These are phyloP conservation scores for Fusarium succisae DNA, from an alignment of 2,329 filamentous ascomycete genomes.

Conservation along the genomic window DNA sequence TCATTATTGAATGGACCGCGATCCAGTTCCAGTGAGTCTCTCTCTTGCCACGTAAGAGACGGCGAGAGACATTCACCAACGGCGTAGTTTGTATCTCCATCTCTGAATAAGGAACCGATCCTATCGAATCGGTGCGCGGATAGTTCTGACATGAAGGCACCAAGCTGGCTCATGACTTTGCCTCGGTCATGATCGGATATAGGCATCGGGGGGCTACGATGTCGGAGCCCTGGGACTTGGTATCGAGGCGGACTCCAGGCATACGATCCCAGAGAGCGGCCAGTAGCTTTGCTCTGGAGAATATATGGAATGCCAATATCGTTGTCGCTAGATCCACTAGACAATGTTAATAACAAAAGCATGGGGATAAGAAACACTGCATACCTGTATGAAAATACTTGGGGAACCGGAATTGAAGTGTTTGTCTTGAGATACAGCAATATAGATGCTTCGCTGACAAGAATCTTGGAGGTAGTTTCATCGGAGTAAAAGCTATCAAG, in stretches of 20 bases:
- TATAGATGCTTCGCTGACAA: neutral
- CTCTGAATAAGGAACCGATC: neutral
- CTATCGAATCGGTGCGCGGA: neutral
- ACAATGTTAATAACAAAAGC: fast-evolving
- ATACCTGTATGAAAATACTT: neutral
- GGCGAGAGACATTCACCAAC: neutral
- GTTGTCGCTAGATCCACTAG: neutral
- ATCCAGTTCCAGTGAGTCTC: neutral
- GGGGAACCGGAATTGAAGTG: neutral
- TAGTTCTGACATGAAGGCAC: neutral
- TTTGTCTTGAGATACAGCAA: neutral
- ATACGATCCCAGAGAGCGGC: neutral
- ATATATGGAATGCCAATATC: neutral
- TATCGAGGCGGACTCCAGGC: neutral
- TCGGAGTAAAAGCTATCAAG: fast-evolving
- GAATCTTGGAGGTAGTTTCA: neutral
- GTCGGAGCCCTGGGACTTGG: neutral
- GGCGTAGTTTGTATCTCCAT: neutral
- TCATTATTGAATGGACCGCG: neutral
- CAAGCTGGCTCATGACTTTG: neutral
- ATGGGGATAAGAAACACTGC: no score
- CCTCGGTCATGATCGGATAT: neutral
- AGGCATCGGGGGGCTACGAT: neutral
- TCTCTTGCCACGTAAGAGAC: neutral
- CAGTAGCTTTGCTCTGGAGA: neutral